Base-by-base conservation (phyloP, 805 yeast species). In the Yamadazyma phyllophila region DNA sequence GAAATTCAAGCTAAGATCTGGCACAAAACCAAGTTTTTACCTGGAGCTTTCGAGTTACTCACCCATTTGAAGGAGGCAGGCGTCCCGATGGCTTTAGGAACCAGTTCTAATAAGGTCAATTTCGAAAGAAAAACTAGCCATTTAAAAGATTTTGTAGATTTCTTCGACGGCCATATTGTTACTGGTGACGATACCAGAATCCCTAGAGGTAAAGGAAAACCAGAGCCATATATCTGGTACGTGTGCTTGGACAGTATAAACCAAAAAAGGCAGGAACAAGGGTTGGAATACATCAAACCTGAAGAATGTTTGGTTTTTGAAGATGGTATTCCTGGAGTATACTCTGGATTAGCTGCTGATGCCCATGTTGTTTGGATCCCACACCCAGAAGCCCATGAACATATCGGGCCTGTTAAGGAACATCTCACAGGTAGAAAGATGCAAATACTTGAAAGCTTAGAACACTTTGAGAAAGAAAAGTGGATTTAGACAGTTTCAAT, bases 361-460 rank as follows among this genome's bases (percentile, higher is more conserved):
- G 86, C 88, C 11, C 76, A 74, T 44, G 96, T 92, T n/a, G 77
- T 92, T 39, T 94, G 98, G 99, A 85, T 91, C 11, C 98, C 99
- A 8, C 92, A 92, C 63, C 74, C 76, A 20, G 80, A 86, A 47
- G 96, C 96, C 0, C 58, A 78, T 29, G 48, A 45, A 4, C 41
- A 49, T 30, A 39, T 51, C 9, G 40, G 27, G 1, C 36, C 41
- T 7, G 49, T 47, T 7, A 49, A 43, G 14, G 68, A 72, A 14
- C 76, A 78, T 7, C 64, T 87, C 51, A 60, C 66, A 12, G 79
- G 81, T 7, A 74, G 76, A 36, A 77, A 81, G 51, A 58, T 73
- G 7, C 68, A 67, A 5, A 69, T 77, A 15, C 62, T 88, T 43
- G 82, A 56, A 3, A 69, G 81, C 7, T 66, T 88, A 41, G 71